Conservation (phyloP, 768 basidiomycete genomes). For the Termitomyces bulborhizus region DNA sequence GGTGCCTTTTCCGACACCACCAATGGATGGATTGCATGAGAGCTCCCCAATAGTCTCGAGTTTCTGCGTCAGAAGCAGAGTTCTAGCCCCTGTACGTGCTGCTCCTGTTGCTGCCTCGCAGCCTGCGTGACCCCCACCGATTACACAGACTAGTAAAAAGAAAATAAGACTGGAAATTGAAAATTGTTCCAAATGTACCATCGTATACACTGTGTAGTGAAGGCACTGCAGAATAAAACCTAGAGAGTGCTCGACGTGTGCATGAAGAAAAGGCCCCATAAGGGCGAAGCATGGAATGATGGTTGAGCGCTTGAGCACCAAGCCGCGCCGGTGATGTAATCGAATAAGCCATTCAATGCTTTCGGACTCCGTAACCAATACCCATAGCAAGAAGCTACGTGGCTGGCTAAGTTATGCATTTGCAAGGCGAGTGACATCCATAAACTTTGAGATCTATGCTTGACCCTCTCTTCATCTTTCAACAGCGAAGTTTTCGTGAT, state of each 20-base stretch:
- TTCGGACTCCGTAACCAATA: slow-evolving; percentile 19
- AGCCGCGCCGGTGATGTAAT: too few relatives aligned
- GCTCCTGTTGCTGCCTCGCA: slow-evolving; percentile 88
- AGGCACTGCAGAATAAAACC: slow-evolving; percentile 3
- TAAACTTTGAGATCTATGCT: not conserved
- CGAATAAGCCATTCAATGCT: slow-evolving; percentile 16
- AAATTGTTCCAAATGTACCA: slow-evolving; percentile 3
- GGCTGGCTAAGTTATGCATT: slow-evolving; percentile 87
- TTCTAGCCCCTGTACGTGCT: slow-evolving; percentile 77
- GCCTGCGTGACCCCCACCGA: slow-evolving; percentile 91
- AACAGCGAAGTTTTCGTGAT: slow-evolving; percentile 77
- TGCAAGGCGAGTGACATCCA: slow-evolving; percentile 47
- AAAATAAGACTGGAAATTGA: not conserved
- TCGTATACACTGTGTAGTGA: slow-evolving; percentile 4
- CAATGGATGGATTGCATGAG: too few relatives aligned
- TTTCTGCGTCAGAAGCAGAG: slow-evolving; percentile 76
- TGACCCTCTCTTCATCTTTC: not conserved
- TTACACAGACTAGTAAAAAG: slow-evolving; percentile 57
- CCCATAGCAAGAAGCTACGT: slow-evolving; percentile 40
- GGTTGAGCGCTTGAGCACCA: too few relatives aligned
- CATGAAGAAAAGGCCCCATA: too few relatives aligned
- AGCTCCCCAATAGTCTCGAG: too few relatives aligned
- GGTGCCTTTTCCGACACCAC: too few relatives aligned
- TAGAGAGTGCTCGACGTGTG: slow-evolving; percentile 8
- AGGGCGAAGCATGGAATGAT: too few relatives aligned